A percentile compares a stretch with the other conserved stretches of the same genome.
Conservation (phyloP, 768 basidiomycete species). For the Collybia sp. region DNA sequence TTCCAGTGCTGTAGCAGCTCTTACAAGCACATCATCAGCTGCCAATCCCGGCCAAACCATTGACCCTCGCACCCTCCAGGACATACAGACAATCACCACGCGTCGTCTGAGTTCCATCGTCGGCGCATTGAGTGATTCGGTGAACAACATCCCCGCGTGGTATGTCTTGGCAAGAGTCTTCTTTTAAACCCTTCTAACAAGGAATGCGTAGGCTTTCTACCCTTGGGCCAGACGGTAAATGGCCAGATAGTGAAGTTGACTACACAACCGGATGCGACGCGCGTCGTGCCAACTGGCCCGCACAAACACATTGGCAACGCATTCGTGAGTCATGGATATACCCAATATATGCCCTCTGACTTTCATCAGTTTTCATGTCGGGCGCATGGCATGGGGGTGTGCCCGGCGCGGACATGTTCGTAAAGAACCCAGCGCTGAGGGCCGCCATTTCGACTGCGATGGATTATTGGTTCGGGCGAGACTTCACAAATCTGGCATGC, state of each 20-base stretch:
- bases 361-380: constrained; percentile 42
- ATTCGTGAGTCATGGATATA: constrained; percentile 30
- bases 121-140: background rate
- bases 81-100: background rate
- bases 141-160: background rate
- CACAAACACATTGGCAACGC: constrained; percentile 52
- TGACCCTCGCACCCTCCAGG: too few relatives aligned
- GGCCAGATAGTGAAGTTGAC: constrained; percentile 52
- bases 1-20: too few relatives aligned
- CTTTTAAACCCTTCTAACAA: background rate
- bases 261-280: constrained; percentile 62
- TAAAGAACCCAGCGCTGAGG: constrained; percentile 33
- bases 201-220: constrained; percentile 34
- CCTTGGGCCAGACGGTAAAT: constrained; percentile 44
- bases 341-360: background rate
- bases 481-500: constrained; percentile 50
- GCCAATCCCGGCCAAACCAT: too few relatives aligned
- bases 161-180: background rate
- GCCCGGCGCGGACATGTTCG: constrained; percentile 33
- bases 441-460: constrained; percentile 44
- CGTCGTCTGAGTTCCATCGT: background rate
- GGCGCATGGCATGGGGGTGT: constrained; percentile 54
- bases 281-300: constrained; percentile 67
- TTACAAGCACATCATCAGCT: too few relatives aligned
- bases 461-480: constrained; percentile 61